A percentile compares a stretch with the other conserved stretches of the same genome.
Evolutionary conservation across 139 green algal species (phyloP).

Genomic region (Tetradesmus obliquus): DNA sequence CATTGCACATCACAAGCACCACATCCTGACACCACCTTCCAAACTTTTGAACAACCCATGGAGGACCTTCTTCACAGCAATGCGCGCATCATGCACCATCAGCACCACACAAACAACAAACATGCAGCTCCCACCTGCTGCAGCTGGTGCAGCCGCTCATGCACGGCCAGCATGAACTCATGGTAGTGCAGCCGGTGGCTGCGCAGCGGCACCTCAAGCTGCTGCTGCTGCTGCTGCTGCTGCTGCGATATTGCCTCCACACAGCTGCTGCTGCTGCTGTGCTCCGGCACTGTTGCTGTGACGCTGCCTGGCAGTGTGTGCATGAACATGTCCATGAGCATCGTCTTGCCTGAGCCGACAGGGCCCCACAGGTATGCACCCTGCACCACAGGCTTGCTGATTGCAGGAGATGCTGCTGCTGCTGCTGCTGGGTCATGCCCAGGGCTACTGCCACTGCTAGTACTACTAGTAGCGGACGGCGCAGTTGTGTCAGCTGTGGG

Average conservation of each 20-base stretch:
- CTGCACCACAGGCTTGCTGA: background rate
- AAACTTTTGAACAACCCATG: no score
- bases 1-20: no score
- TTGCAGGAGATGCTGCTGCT: slow-evolving; percentile 1
- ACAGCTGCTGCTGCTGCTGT: background rate
- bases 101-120: no score
- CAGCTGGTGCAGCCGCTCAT: slow-evolving; percentile 68
- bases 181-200: slow-evolving; percentile 86
- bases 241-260: background rate
- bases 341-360: slow-evolving; percentile 92
- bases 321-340: slow-evolving; percentile 94
- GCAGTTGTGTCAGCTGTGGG: background rate
- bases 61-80: no score
- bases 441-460: background rate
- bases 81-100: no score
- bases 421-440: background rate
- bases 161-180: slow-evolving; percentile 95
- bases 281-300: background rate
- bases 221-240: no score
- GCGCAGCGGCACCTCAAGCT: background rate
- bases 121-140: slow-evolving; percentile 19
- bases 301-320: slow-evolving; percentile 22
- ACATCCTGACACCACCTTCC: no score
- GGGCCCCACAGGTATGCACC: slow-evolving; percentile 85
- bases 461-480: no score